Evolutionary conservation across 441 rosid species (phyloP), one percentile per base, ranked within the genome.

Genomic region (Cnidoscolus chayamansa): DNA sequence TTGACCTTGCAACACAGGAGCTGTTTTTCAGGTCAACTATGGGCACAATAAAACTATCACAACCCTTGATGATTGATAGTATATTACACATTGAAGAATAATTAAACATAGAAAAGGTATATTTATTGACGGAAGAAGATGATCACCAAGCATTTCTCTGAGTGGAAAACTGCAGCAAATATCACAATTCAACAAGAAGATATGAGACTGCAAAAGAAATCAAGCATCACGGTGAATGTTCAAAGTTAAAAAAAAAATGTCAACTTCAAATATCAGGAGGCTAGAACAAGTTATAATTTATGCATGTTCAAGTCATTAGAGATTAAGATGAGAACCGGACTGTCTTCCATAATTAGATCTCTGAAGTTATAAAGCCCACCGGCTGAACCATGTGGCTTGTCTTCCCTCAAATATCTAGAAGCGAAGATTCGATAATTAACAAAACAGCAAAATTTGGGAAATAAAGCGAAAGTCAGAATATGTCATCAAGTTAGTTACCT

Each of bases 111-210:
- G 70, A 69, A 59, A 19, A 65, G 35, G 15, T 53, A 66, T 54
- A 63, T 77, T 11, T 12, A 63, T 47, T 25, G 30, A 48, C 1
- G 56, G 56, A 45, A 70, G 47, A 5, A 17, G 50, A 45, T 66
- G 35, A 77, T 78, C 80, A 90, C 98, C 96, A 55, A 93, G 94
- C 87, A 93, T 91, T 61, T 84, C 82, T 56, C 82, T 76, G 77
- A 93, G 92, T 54, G 97, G 98, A 75, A 91, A 93, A 81, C 82
- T 87, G 82, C 98, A 93, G 83, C 98, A 93, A 80, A 93, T 96
- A 80, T 91, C 97, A 72, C 95, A 90, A 66, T 90, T 93, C 71
- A 91, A 77, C 74, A 91, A 84, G 80, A 89, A 86, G 64, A 93
- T 83, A 76, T 91, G 91, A 10, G 97, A 84, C 97, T 90, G 84